Conservation (phyloP, 2,329 filamentous ascomycete genomes). For the Mycosphaerella sp. region DNA sequence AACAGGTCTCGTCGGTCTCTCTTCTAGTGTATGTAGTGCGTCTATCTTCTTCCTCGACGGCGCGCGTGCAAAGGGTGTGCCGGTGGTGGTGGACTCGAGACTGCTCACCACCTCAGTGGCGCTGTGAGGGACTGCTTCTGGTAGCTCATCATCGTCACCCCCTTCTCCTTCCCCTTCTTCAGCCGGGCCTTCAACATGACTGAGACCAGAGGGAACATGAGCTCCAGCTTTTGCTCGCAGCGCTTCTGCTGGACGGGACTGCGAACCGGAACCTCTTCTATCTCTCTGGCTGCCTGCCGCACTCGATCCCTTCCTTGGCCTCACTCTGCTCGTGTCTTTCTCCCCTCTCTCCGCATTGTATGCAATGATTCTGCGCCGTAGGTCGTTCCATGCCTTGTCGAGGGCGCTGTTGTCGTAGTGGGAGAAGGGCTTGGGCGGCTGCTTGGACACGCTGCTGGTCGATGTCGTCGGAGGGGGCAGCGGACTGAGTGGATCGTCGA, state of each 20-base stretch:
- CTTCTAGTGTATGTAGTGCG: conserved; percentile 16
- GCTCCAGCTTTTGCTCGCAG: conserved; percentile 8
- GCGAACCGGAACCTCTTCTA: conserved; percentile 16
- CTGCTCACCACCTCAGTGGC: conserved; percentile 14
- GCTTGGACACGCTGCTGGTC: conserved; percentile 20
- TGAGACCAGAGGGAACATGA: conserved; percentile 22
- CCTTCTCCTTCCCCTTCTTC: conserved; percentile 12
- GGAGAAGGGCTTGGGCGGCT: conserved; percentile 36
- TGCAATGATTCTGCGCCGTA: conserved; percentile 31
- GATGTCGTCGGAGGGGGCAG: conserved; percentile 31
- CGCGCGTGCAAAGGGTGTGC: conserved; percentile 47
- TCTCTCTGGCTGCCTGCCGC: conserved; percentile 11
- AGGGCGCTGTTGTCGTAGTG: conserved; percentile 33
- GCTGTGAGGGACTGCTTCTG: conserved; percentile 5
- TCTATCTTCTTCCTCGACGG: conserved; percentile 39
- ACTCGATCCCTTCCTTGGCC: conserved; percentile 16
- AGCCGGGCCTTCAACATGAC: conserved; percentile 22
- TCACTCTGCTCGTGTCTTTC: conserved; percentile 24
- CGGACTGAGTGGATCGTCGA: conserved; percentile 37
- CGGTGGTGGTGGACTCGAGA: conserved; percentile 34
- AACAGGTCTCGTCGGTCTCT: conserved; percentile 24
- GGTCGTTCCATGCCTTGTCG: conserved; percentile 34
- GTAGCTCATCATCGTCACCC: background rate
- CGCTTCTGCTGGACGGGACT: conserved; percentile 14
- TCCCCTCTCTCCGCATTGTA: conserved; percentile 33